Base-by-base conservation (phyloP, 768 basidiomycete species). In the Russula olivacea region DNA sequence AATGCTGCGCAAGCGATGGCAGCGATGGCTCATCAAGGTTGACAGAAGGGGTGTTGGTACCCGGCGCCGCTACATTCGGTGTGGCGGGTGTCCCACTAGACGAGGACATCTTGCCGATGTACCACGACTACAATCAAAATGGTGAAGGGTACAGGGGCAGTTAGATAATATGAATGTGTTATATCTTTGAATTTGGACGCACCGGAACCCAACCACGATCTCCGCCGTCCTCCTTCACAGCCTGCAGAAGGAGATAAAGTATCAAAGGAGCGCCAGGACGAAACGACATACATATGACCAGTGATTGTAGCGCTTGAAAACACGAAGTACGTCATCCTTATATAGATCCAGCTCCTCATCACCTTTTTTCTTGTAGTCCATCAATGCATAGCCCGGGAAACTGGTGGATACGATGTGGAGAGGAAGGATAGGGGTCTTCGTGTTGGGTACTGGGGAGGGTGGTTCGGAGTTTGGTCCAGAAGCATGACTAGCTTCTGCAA, bases 261-360 rank as follows among this genome's bases (percentile, higher is more conserved):
- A 59, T 32, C 34, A 66, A 34, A 34, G 28, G 45, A n/a, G 21
- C 23, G 25, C 49, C 66, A 54, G 61, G 56, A 36, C 25, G 11
- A 58, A 48, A 49, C 61, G 30, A 58, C 81, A 59, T 71, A 91
- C 90, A 76, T 93, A 94, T 74, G 90, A 92, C 93, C 95, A 98
- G 75, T 98, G 94, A 65, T 96, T 97, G 73, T 98, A 98, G 66
- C 95, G 83, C 79, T 98, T 98, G 77, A 98, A 97, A 47, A 99
- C 95, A 67, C 93, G 80, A 66, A 99, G 71, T 23, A 83, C 77
- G 71, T 98, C 93, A 68, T 95, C 94, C 72, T 96, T 97, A 55
- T 81, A 82, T 47, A 98, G 76, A 68, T 91, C 87, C 63, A 98
- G 76, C 74, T 98, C 96, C 68, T 97, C 95, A 4, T 91, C 89